A percentile compares a stretch with the other conserved stretches of the same genome.
phyloP scores from a whole-genome alignment of 805 yeast genomes.

The Maudiozyma bulderi region DNA sequence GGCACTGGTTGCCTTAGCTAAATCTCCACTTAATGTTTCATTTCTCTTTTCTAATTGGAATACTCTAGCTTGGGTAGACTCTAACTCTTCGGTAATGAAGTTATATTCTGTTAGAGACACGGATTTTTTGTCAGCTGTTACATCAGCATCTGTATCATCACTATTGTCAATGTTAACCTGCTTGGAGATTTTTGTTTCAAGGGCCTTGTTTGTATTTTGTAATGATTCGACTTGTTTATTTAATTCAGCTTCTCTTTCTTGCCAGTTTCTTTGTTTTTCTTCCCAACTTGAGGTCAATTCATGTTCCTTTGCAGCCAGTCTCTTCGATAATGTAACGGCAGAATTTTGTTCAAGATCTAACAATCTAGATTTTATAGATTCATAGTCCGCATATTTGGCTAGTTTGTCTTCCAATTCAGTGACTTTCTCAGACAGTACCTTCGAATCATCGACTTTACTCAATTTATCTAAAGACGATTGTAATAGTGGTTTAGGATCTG shows the following conservation, averaged over 20 bases:
- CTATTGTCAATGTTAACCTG: conserved; percentile 36
- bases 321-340: conserved; percentile 43
- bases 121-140: conserved; percentile 12
- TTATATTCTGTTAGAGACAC: conserved; percentile 40
- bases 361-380: conserved; percentile 55
- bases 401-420: conserved; percentile 46
- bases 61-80: conserved; percentile 55
- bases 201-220: conserved; percentile 50
- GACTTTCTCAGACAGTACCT: conserved; percentile 43
- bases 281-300: conserved; percentile 59
- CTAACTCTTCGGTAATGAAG: conserved; percentile 65
- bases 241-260: conserved; percentile 43
- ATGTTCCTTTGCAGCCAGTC: conserved; percentile 60
- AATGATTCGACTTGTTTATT: conserved; percentile 42
- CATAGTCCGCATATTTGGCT: conserved; percentile 66
- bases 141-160: conserved; percentile 23
- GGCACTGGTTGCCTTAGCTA: conserved; percentile 44
- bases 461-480: conserved; percentile 62
- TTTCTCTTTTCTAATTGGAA: conserved; percentile 69
- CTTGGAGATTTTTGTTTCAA: conserved; percentile 58
- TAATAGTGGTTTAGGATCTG: conserved; percentile 81
- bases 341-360: conserved; percentile 51
- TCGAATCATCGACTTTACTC: conserved; percentile 43
- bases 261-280: conserved; percentile 68
- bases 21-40: conserved; percentile 58